Conservation (phyloP, 1,284 basidiomycete genomes). For the Austroboletus olivaceoglutinosus region DNA sequence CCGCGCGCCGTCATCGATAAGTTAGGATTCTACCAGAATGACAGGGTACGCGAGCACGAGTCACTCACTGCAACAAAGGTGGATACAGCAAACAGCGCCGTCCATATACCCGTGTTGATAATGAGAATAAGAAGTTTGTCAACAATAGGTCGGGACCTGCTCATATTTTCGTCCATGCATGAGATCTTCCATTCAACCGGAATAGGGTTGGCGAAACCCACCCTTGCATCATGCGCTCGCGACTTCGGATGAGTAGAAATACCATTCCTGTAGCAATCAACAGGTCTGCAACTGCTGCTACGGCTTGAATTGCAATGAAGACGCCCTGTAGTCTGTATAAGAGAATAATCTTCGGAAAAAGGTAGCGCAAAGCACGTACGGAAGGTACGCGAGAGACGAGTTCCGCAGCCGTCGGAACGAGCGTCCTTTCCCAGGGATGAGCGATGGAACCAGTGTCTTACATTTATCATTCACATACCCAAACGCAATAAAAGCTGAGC, state of each 20-base stretch:
- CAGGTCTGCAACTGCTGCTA: constrained; percentile 1
- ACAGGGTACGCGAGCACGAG: background rate
- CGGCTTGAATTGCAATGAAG: background rate
- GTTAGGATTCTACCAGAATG: too few relatives aligned
- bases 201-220: background rate
- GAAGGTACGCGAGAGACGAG: background rate
- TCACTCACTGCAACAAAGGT: constrained; percentile 4
- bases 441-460: too few relatives aligned
- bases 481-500: background rate
- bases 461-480: background rate
- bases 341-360: background rate
- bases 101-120: constrained; percentile 10
- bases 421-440: constrained; percentile 1
- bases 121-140: constrained; percentile 7
- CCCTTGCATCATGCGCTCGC: background rate
- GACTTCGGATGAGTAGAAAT: background rate
- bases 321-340: background rate
- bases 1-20: too few relatives aligned
- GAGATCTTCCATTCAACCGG: too few relatives aligned
- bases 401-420: background rate
- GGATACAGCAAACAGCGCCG: constrained; percentile 1
- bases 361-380: background rate
- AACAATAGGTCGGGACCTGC: background rate
- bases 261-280: background rate
- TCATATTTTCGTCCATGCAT: background rate